phyloP scores from a whole-genome alignment of 2,329 filamentous ascomycete genomes.

The Fusarium sp. region DNA sequence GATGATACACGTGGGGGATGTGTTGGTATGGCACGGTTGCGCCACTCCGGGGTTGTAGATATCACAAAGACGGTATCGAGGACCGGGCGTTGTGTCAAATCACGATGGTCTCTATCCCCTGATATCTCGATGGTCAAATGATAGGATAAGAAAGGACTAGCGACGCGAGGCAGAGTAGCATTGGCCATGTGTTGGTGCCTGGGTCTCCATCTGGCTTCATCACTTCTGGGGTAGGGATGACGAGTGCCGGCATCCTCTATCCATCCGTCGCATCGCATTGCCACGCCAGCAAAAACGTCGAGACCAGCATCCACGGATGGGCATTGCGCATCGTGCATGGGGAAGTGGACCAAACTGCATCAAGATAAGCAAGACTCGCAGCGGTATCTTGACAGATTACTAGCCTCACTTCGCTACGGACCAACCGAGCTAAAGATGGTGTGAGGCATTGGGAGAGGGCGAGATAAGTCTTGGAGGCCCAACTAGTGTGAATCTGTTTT shows the following conservation, averaged over 20 bases:
- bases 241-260: slow-evolving; percentile 18
- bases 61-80: background rate
- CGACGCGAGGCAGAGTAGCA: background rate
- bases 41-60: slow-evolving; percentile 26
- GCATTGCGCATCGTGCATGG: slow-evolving; percentile 15
- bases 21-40: background rate
- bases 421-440: slow-evolving; percentile 7
- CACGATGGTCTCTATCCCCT: slow-evolving; percentile 10
- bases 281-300: slow-evolving; percentile 18
- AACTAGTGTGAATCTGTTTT: background rate
- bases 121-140: slow-evolving; percentile 33
- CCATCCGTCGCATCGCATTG: background rate
- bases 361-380: slow-evolving; percentile 9
- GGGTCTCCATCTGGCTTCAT: slow-evolving; percentile 3
- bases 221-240: slow-evolving; percentile 24
- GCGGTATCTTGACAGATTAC: slow-evolving; percentile 19
- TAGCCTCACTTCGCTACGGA: background rate
- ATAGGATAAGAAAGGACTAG: slow-evolving; percentile 26
- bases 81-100: slow-evolving; percentile 18
- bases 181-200: slow-evolving; percentile 27
- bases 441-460: slow-evolving; percentile 22
- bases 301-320: slow-evolving; percentile 18
- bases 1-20: background rate
- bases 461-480: slow-evolving; percentile 15
- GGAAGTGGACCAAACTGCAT: slow-evolving; percentile 28